Evolutionary conservation across 371 early-diverging fungal genomes (phyloP), one percentile per base, ranked within the genome.

Genomic region (Capillidium rhysosporum): DNA sequence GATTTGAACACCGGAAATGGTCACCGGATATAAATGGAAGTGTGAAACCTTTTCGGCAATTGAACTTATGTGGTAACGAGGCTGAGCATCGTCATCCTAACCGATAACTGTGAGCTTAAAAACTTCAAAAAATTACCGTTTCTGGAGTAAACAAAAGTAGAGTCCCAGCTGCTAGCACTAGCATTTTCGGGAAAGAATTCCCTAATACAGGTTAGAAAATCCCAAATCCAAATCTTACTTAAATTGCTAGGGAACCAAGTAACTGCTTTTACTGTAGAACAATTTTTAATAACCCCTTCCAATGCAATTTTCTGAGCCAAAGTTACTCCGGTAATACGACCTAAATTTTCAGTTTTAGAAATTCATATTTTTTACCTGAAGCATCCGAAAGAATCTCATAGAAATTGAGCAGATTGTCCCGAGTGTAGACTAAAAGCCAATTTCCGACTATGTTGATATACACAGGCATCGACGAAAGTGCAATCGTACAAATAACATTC

Each of bases 1-100:
- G 39, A 55, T 34, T 16, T 46, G 47, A 21, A 55, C 38, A 2
- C 46, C 72, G 61, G 39, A 70, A 71, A 40, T 68, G 65, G 0
- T 76, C 75, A 38, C 77, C 69, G 82, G 82, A 83, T 58, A 79
- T 83, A 62, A 20, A 40, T 58, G 39, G 31, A 49, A 57, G 39
- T 73, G 77, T 56, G 86, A 87, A 16, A 80, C 64, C 34, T 75
- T 71, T 28, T 78, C 72, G 1, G 77, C 65, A 18, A 90, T 60
- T 12, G 63, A 60, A 29, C 71, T 67, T n/a, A 71, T 57, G 43
- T 80, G 71, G 65, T 77, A 82, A 40, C 63, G 69, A 8, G 62
- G 49, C 16, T 57, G 55, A 1, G 52, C 56, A 8, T 25, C 43
- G 2, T 58, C 60, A 43, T 61, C 63, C 7, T 55, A 10, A 59